These are phyloP conservation scores for Phytophthora tubulina DNA, from an alignment of 352 stramenopile species.

Conservation along the genomic window DNA sequence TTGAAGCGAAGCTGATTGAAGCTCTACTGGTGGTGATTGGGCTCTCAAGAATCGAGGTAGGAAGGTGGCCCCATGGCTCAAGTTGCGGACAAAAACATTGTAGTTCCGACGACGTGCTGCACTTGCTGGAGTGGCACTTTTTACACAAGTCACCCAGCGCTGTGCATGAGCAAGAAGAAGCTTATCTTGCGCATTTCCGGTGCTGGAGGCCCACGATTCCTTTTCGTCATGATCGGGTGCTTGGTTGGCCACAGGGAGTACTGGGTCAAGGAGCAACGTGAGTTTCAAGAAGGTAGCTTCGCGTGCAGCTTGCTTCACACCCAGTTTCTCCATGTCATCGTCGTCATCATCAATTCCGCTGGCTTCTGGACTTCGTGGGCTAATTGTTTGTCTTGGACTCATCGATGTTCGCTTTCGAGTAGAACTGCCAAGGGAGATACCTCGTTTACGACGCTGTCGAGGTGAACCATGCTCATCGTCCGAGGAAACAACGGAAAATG, in stretches of 20 bases:
- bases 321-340: constrained; percentile 45
- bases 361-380: constrained; percentile 13
- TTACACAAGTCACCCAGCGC: constrained; percentile 33
- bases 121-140: constrained; percentile 25
- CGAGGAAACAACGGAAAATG: constrained; percentile 22
- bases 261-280: constrained; percentile 89
- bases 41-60: constrained; percentile 76
- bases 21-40: constrained; percentile 69
- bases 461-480: constrained; percentile 26
- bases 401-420: constrained; percentile 11
- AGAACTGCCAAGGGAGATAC: constrained; percentile 12
- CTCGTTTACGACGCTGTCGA: constrained; percentile 23
- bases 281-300: constrained; percentile 87
- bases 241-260: constrained; percentile 54
- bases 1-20: constrained; percentile 39
- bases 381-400: constrained; percentile 16
- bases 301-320: constrained; percentile 52
- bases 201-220: constrained; percentile 14
- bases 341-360: constrained; percentile 36
- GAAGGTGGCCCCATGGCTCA: constrained; percentile 74
- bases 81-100: constrained; percentile 80
- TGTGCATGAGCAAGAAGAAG: constrained; percentile 34
- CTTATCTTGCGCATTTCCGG: constrained; percentile 35
- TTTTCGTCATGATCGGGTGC: constrained; percentile 34
- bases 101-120: constrained; percentile 52